A percentile compares a stretch with the other conserved stretches of the same genome.
Evolutionary conservation across 108 stramenopile species (phyloP).

Genomic region (Chaetoceros tenuissimus): DNA sequence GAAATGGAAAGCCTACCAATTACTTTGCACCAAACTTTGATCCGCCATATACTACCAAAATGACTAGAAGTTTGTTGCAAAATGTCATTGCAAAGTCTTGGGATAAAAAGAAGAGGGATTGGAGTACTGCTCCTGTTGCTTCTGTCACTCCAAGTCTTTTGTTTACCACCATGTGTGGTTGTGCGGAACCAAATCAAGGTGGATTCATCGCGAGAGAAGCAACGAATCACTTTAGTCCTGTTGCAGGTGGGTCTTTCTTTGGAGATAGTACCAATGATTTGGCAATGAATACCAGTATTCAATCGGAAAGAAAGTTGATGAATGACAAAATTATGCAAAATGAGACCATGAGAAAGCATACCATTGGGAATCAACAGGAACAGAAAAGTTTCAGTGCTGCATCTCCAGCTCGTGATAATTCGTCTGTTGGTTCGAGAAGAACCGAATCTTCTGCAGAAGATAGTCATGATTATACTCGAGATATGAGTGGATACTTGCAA

Average conservation of each 20-base stretch:
- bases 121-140: conserved; percentile 63
- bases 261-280: neutral
- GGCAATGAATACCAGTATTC: neutral
- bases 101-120: conserved; percentile 76
- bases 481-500: neutral
- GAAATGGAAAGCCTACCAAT: conserved; percentile 77
- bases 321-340: neutral
- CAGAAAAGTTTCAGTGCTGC: neutral
- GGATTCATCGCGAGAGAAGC: conserved; percentile 43
- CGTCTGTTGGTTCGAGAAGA: neutral
- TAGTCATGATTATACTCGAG: neutral
- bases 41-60: conserved; percentile 83
- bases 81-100: conserved; percentile 77
- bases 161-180: conserved; percentile 59
- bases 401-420: neutral
- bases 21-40: conserved; percentile 87
- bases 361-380: neutral
- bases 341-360: neutral
- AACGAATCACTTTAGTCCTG: conserved; percentile 8
- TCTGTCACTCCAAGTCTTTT: conserved; percentile 52
- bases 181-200: conserved; percentile 32
- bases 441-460: neutral
- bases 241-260: neutral
- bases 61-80: conserved; percentile 61
- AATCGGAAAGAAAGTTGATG: neutral